phyloP scores from a whole-genome alignment of 805 yeast species.

The Schwanniomyces pseudopolymorphus region DNA sequence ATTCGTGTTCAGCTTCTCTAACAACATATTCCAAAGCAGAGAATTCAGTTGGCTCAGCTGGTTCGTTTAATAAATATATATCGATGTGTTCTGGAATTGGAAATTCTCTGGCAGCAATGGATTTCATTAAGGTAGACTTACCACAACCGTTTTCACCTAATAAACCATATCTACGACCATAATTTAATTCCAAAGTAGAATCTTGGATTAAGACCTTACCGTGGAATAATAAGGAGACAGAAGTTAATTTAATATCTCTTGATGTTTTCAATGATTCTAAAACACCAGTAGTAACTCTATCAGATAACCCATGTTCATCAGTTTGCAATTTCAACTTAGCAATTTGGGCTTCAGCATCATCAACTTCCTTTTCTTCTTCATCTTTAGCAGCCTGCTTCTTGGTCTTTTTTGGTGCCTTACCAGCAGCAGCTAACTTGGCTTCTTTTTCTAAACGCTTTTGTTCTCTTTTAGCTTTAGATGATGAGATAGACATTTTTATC shows the following conservation, averaged over 20 bases:
- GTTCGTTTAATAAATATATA: slow-evolving; percentile 91
- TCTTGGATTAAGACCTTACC: slow-evolving; percentile 96
- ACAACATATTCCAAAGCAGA: slow-evolving; percentile 96
- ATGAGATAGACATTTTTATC: slow-evolving; percentile 56
- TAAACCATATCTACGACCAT: slow-evolving; percentile 96
- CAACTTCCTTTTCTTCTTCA: slow-evolving; percentile 51
- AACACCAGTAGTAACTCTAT: slow-evolving; percentile 98
- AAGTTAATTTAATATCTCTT: slow-evolving; percentile 88
- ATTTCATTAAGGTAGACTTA: slow-evolving; percentile 90
- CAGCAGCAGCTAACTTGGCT: slow-evolving; percentile 55
- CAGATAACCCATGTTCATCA: slow-evolving; percentile 91
- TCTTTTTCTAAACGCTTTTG: slow-evolving; percentile 78
- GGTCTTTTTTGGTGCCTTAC: slow-evolving; percentile 69
- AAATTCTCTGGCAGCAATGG: slow-evolving; percentile 93
- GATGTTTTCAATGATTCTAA: slow-evolving; percentile 85
- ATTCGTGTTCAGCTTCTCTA: slow-evolving; percentile 90
- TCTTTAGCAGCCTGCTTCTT: slow-evolving; percentile 56
- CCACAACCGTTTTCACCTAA: slow-evolving; percentile 99
- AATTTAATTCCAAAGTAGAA: slow-evolving; percentile 87
- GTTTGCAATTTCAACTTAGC: slow-evolving; percentile 87
- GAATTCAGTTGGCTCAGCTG: slow-evolving; percentile 90
- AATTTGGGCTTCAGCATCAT: slow-evolving; percentile 69
- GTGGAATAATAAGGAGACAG: slow-evolving; percentile 91
- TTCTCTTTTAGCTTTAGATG: slow-evolving; percentile 97
- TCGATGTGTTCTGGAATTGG: slow-evolving; percentile 93